phyloP scores from a whole-genome alignment of 2,329 filamentous ascomycete genomes.

The Pseudogymnoascus sp. region DNA sequence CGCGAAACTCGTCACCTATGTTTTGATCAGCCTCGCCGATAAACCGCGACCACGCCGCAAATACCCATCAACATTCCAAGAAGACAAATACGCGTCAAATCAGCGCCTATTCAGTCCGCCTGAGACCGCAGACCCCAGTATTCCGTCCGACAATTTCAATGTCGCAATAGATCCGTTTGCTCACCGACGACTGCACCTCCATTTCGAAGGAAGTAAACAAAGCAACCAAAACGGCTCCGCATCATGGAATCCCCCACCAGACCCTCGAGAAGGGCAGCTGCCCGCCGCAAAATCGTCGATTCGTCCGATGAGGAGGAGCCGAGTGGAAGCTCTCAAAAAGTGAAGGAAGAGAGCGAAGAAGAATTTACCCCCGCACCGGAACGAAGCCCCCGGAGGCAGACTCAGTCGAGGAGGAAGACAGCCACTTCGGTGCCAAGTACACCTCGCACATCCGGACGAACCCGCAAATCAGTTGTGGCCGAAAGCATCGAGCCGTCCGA shows the following conservation, averaged over 20 bases:
- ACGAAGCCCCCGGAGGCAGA: conserved; percentile 48
- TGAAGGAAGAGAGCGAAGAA: conserved; percentile 58
- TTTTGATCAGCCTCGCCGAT: conserved; percentile 6
- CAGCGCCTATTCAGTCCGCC: background rate
- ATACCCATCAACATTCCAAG: background rate
- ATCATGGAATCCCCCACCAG: conserved; percentile 36
- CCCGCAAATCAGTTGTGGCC: conserved; percentile 35
- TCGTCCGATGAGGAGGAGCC: conserved; percentile 65
- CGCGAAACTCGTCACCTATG: conserved; percentile 4
- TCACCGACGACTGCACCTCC: background rate
- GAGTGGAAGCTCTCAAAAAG: conserved; percentile 50
- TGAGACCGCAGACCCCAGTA: background rate
- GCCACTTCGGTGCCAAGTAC: conserved; percentile 23
- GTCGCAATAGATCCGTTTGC: background rate
- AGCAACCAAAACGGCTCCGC: background rate
- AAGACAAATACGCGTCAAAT: background rate
- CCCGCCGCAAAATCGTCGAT: conserved; percentile 68
- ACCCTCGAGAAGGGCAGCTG: conserved; percentile 50
- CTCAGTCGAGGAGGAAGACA: conserved; percentile 42
- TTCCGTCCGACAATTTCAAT: background rate
- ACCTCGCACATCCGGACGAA: conserved; percentile 29
- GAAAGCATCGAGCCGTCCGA: conserved; percentile 53
- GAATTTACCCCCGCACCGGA: conserved; percentile 71
- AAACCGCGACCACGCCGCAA: background rate
- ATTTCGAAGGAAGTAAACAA: conserved; percentile 7